phyloP scores from a whole-genome alignment of 371 early-diverging fungal species.

The Sanchytrium tribonematis region DNA sequence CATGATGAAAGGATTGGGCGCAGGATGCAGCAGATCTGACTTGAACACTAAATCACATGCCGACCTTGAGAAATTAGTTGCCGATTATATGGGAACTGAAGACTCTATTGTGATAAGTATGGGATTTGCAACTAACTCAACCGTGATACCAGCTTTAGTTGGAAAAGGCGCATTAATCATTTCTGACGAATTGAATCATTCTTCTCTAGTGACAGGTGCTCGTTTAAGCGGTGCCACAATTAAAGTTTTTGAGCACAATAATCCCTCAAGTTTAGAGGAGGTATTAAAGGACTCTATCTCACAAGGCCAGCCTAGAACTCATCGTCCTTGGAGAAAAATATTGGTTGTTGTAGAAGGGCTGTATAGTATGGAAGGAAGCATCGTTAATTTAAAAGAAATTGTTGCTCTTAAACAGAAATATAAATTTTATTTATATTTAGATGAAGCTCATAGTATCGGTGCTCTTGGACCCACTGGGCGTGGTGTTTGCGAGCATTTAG shows the following conservation, averaged over 20 bases:
- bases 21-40: slow-evolving; percentile 27
- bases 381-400: slow-evolving; percentile 64
- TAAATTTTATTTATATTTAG: slow-evolving; percentile 94
- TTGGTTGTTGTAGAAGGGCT: slow-evolving; percentile 93
- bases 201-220: slow-evolving; percentile 81
- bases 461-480: slow-evolving; percentile 70
- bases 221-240: slow-evolving; percentile 81
- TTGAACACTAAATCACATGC: slow-evolving; percentile 28
- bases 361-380: slow-evolving; percentile 96
- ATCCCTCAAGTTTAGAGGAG: slow-evolving; percentile 43
- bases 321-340: slow-evolving; percentile 96
- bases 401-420: slow-evolving; percentile 77
- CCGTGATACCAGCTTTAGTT: slow-evolving; percentile 75
- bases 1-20: slow-evolving; percentile 16
- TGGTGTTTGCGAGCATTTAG: slow-evolving; percentile 83
- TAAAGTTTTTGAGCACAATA: slow-evolving; percentile 89
- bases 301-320: slow-evolving; percentile 95
- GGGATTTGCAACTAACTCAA: slow-evolving; percentile 99
- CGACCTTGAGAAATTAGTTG: slow-evolving; percentile 67
- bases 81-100: slow-evolving; percentile 83
- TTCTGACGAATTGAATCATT: slow-evolving; percentile 92
- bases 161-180: slow-evolving; percentile 75
- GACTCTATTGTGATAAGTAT: slow-evolving; percentile 78
- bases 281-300: slow-evolving; percentile 70
- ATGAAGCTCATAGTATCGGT: slow-evolving; percentile 99